These are phyloP conservation scores for Rhodotorula taiwanensis DNA, from an alignment of 768 basidiomycete genomes.

Conservation along the genomic window DNA sequence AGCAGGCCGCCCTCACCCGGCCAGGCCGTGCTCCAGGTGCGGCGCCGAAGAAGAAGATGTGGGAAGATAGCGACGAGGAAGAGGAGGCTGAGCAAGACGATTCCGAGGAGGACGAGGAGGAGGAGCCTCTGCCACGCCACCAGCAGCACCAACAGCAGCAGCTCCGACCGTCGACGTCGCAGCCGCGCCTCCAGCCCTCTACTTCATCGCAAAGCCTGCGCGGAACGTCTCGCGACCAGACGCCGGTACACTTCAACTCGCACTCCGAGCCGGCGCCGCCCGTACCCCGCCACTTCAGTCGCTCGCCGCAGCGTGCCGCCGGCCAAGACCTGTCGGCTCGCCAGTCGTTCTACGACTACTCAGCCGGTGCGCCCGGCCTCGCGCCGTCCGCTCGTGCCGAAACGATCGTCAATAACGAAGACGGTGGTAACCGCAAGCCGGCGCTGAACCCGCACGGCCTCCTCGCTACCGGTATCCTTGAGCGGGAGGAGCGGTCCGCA, in stretches of 20 bases:
- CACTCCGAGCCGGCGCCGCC: too few species aligned
- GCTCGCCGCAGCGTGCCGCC: constrained; percentile 2
- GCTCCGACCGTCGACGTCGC: constrained; percentile 3
- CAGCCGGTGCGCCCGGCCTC: constrained; percentile 48
- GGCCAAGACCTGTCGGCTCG: constrained; percentile 8
- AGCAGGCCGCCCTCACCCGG: constrained; percentile 55
- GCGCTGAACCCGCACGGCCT: constrained; percentile 52
- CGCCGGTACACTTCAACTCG: too few species aligned
- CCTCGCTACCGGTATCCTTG: constrained; percentile 87
- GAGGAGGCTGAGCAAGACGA: constrained; percentile 44
- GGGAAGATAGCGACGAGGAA: constrained; percentile 67
- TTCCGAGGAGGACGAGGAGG: constrained; percentile 35
- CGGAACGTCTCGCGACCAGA: background rate
- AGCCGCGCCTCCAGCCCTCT: background rate
- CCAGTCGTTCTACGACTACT: constrained; percentile 57
- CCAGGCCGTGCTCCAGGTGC: constrained; percentile 48
- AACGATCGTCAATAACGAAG: background rate
- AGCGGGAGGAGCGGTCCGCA: constrained; percentile 90
- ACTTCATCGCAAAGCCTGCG: constrained; percentile 4
- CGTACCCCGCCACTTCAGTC: background rate
- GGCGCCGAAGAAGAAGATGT: constrained; percentile 65
- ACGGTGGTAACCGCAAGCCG: constrained; percentile 8
- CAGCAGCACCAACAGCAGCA: constrained; percentile 19
- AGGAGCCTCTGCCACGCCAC: background rate
- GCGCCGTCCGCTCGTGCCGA: constrained; percentile 6